These are phyloP conservation scores for Paxillus involutus DNA, from an alignment of 768 basidiomycete genomes.

Conservation along the genomic window DNA sequence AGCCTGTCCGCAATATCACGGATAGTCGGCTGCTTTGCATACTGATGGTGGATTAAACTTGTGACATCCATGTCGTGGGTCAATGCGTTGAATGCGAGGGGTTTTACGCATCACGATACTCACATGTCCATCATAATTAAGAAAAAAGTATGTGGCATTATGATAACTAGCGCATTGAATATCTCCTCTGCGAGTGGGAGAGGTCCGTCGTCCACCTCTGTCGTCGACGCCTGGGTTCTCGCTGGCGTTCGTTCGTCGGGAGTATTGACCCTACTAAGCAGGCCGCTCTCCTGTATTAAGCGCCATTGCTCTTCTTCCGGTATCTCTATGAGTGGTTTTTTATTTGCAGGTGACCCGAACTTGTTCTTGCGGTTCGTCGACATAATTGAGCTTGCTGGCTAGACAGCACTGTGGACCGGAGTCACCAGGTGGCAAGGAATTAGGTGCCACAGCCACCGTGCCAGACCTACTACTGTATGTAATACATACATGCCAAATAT, in stretches of 20 bases:
- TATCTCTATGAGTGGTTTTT: constrained; percentile 44
- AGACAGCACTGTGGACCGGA: no score
- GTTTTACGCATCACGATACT: constrained; percentile 26
- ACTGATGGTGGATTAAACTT: constrained; percentile 80
- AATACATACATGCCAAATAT: constrained; percentile 4
- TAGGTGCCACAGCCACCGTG: no score
- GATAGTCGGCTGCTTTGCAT: constrained; percentile 57
- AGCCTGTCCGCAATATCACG: constrained; percentile 54
- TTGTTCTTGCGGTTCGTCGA: constrained; percentile 26
- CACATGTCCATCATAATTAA: constrained; percentile 86
- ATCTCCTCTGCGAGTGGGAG: constrained; percentile 62
- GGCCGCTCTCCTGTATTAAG: constrained; percentile 63
- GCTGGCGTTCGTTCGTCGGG: constrained; percentile 6
- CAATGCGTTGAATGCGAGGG: not conserved
- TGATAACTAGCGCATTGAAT: constrained; percentile 59
- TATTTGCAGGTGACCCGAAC: constrained; percentile 6
- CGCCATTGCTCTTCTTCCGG: constrained; percentile 80
- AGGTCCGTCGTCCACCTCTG: constrained; percentile 35
- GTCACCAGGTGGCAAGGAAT: no score
- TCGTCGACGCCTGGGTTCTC: not conserved
- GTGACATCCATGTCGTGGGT: not conserved
- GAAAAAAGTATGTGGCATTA: constrained; percentile 75
- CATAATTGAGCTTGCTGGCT: constrained; percentile 16
- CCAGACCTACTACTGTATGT: not conserved
- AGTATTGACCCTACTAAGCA: constrained; percentile 41